These are phyloP conservation scores for Areca catechu DNA, from an alignment of 176 grass and related monocot species.

Conservation along the genomic window DNA sequence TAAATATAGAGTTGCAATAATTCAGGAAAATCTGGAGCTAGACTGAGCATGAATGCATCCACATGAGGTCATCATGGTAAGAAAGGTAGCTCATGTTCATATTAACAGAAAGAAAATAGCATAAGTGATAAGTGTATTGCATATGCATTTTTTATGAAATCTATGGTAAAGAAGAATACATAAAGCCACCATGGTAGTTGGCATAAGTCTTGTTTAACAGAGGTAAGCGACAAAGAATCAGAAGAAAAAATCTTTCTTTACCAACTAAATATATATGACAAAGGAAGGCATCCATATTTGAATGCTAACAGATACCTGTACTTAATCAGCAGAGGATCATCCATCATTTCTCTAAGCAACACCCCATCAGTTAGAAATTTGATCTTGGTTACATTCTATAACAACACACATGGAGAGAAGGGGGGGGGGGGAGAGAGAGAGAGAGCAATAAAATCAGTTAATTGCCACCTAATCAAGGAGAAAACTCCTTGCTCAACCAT, in stretches of 20 bases:
- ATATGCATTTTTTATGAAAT: not conserved
- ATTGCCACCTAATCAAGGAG: not conserved
- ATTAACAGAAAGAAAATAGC: too few species aligned
- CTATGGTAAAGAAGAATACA: too few species aligned
- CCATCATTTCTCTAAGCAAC: constrained; percentile 99
- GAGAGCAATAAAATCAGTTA: not conserved
- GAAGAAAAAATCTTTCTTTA: too few species aligned
- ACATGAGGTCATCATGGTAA: too few species aligned
- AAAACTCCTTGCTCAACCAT: not conserved
- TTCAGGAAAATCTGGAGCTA: too few species aligned
- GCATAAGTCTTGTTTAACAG: too few species aligned
- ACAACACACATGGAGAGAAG: constrained; percentile 15
- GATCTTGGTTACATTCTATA: constrained; percentile 67
- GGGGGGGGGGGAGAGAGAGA: not conserved
- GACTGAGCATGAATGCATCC: too few species aligned
- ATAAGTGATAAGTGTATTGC: too few species aligned
- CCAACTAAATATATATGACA: not conserved
- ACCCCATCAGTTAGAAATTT: constrained; percentile 98
- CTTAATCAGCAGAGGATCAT: constrained; percentile 86
- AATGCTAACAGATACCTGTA: constrained; percentile 45
- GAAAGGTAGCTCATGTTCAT: too few species aligned
- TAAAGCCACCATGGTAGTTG: too few species aligned
- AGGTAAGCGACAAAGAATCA: too few species aligned
- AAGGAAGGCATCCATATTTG: not conserved
- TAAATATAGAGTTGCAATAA: too few species aligned